phyloP scores from a whole-genome alignment of 164 flowering plant species.

The Vitis cinerea region DNA sequence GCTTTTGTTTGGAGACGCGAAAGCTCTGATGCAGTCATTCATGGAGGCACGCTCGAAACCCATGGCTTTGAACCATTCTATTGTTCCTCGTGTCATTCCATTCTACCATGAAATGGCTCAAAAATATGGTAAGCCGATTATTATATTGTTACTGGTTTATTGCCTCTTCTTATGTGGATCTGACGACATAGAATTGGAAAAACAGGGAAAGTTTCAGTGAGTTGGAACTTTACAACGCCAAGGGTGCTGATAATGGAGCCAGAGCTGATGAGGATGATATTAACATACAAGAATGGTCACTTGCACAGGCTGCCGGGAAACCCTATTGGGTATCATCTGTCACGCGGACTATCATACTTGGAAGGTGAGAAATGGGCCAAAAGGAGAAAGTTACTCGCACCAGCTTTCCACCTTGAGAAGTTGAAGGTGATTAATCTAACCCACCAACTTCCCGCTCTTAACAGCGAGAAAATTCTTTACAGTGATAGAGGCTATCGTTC shows the following conservation, averaged over 20 bases:
- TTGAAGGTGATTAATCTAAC: constrained; percentile 30
- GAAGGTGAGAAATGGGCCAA: constrained; percentile 50
- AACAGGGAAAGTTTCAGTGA: constrained; percentile 37
- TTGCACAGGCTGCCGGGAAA: constrained; percentile 36
- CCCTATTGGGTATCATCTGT: constrained; percentile 29
- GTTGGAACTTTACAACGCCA: constrained; percentile 41
- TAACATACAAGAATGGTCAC: constrained; percentile 32
- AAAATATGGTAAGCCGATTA: constrained; percentile 33
- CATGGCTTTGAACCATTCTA: constrained; percentile 34
- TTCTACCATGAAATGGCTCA: constrained; percentile 22
- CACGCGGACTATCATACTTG: constrained; percentile 24
- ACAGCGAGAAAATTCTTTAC: too few relatives aligned
- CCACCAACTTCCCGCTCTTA: too few relatives aligned
- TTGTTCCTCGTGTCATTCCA: constrained; percentile 32
- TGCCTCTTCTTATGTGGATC: too few relatives aligned
- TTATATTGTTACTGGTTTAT: too few relatives aligned
- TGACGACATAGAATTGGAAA: not conserved
- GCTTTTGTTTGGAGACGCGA: constrained; percentile 38
- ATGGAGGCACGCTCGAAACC: constrained; percentile 45
- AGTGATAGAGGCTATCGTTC: too few relatives aligned
- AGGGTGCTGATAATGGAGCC: constrained; percentile 43
- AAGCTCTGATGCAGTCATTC: constrained; percentile 18
- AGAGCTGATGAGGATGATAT: constrained; percentile 27
- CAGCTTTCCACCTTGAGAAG: constrained; percentile 49
- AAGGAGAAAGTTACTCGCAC: constrained; percentile 34